phyloP scores from a whole-genome alignment of 2,329 filamentous ascomycete genomes.

The Dothistroma pini region DNA sequence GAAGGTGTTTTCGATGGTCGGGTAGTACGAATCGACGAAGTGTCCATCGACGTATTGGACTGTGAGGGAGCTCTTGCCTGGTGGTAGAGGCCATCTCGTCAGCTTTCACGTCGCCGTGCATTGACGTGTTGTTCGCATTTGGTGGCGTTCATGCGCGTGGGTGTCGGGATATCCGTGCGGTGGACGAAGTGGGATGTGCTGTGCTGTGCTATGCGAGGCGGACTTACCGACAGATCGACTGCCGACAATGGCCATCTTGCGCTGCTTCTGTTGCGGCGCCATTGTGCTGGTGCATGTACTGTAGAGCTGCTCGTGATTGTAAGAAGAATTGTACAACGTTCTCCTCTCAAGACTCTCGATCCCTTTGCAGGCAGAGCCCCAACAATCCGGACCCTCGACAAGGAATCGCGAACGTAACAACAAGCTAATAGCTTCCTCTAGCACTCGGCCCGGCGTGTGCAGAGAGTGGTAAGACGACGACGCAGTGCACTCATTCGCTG shows the following conservation, averaged over 20 bases:
- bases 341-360: background rate
- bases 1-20: conserved; percentile 98
- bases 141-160: conserved; percentile 3
- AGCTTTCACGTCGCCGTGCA: background rate
- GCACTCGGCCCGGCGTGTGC: background rate
- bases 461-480: conserved; percentile 1
- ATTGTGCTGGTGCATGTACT: conserved; percentile 43
- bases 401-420: conserved; percentile 1
- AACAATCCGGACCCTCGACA: background rate
- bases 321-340: background rate
- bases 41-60: conserved; percentile 97
- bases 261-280: conserved; percentile 74
- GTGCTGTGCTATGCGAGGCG: background rate
- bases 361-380: background rate
- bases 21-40: conserved; percentile 99
- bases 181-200: background rate
- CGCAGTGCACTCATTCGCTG: background rate
- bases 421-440: conserved; percentile 7
- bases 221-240: conserved; percentile 81
- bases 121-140: background rate
- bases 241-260: conserved; percentile 94
- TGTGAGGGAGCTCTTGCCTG: conserved; percentile 95
- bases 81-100: background rate
- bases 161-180: background rate
- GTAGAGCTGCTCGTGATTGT: background rate